Percentiles rank a stretch among this genome's conserved stretches.
Conservation (phyloP, 495 filamentous ascomycete species). For the Aspergillus indologenus region DNA sequence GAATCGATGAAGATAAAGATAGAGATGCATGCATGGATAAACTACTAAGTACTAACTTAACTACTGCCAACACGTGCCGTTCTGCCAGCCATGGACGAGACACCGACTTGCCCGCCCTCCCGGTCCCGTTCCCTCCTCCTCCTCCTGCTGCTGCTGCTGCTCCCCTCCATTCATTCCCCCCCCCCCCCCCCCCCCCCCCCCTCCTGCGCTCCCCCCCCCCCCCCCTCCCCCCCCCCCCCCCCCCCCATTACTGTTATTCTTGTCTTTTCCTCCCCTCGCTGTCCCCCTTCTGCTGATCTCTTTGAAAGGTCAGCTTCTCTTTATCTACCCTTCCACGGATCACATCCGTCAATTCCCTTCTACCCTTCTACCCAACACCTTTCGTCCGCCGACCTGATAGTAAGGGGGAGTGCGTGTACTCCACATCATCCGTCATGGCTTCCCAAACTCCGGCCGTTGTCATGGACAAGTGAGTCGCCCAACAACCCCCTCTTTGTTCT, state of each 20-base stretch:
- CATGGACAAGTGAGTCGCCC: slow-evolving; percentile 95
- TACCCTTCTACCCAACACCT: slow-evolving; percentile 3
- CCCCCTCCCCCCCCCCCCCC: slow-evolving; percentile 8
- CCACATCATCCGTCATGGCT: slow-evolving; percentile 62
- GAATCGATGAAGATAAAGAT: too few species aligned
- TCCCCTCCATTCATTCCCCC: slow-evolving; percentile 12
- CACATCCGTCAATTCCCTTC: slow-evolving; percentile 6
- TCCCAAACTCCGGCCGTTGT: slow-evolving; percentile 99
- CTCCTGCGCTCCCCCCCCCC: slow-evolving; percentile 11
- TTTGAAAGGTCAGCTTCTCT: background rate
- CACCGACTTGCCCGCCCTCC: background rate
- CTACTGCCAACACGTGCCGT: too few species aligned
- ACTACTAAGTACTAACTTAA: too few species aligned
- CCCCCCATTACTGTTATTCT: too few species aligned
- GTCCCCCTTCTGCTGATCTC: slow-evolving; percentile 8
- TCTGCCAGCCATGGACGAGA: background rate
- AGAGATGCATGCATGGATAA: too few species aligned
- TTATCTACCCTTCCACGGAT: background rate
- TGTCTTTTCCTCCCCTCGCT: too few species aligned
- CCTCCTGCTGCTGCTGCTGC: too few species aligned
- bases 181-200: slow-evolving; percentile 3
- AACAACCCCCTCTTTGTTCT: slow-evolving; percentile 11
- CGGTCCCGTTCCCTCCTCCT: slow-evolving; percentile 3
- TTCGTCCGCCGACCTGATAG: slow-evolving; percentile 10
- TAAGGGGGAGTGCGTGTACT: slow-evolving; percentile 23